These are phyloP conservation scores for Coriolopsis trogii DNA, from an alignment of 1,284 basidiomycete species.

Conservation along the genomic window DNA sequence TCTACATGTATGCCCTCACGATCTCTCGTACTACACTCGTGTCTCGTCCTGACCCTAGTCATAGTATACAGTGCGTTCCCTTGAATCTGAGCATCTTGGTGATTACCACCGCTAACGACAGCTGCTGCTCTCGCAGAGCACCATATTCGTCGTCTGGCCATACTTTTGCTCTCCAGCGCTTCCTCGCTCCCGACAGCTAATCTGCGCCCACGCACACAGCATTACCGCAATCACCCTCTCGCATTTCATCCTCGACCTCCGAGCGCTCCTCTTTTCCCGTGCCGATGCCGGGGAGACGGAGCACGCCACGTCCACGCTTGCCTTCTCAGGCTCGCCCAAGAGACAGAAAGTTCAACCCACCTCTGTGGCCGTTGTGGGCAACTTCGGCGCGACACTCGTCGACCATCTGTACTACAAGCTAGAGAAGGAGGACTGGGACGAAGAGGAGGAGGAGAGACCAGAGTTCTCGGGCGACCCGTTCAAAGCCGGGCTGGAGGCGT, in stretches of 20 bases:
- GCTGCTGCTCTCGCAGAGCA: too few species aligned
- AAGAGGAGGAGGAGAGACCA: not conserved
- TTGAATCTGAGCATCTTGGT: too few species aligned
- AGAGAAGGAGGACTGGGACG: not conserved
- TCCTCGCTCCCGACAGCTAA: too few species aligned
- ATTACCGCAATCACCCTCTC: not conserved
- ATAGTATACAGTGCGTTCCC: too few species aligned
- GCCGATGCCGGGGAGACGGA: not conserved
- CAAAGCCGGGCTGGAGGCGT: not conserved
- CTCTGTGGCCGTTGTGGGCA: not conserved
- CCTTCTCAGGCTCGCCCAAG: not conserved
- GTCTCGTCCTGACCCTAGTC: too few species aligned
- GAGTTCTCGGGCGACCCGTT: not conserved
- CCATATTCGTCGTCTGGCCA: not conserved
- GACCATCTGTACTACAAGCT: not conserved
- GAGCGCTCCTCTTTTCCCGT: not conserved
- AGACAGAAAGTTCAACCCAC: too few species aligned
- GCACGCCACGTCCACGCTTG: not conserved
- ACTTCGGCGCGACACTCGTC: conserved; percentile 2
- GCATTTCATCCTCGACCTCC: conserved; percentile 3
- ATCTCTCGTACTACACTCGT: too few species aligned
- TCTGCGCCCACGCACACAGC: not conserved
- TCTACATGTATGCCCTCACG: too few species aligned
- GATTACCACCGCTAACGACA: too few species aligned
- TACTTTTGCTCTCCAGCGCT: too few species aligned